Conservation (phyloP, 106 monocot species). For the Apostasia ramifera region DNA sequence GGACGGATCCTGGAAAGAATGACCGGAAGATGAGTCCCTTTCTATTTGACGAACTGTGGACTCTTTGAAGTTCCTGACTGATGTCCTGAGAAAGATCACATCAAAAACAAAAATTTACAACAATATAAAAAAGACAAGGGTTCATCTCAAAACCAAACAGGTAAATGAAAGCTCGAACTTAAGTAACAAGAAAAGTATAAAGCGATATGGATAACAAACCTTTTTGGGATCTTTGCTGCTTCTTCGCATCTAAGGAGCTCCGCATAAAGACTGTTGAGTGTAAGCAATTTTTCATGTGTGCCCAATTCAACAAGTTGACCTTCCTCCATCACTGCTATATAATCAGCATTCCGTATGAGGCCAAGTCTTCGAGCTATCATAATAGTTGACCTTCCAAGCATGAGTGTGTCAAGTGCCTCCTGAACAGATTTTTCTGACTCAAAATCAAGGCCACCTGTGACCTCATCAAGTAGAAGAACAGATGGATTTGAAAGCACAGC, state of each 20-base stretch:
- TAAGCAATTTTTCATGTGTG: slow-evolving; percentile 89
- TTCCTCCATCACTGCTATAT: slow-evolving; percentile 99
- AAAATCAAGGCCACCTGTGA: slow-evolving; percentile 97
- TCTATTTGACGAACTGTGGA: slow-evolving; percentile 52
- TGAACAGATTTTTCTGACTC: slow-evolving; percentile 96
- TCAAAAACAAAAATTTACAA: not conserved
- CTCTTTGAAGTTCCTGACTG: slow-evolving; percentile 63
- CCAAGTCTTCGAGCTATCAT: slow-evolving; percentile 91
- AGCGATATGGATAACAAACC: slow-evolving; percentile 20
- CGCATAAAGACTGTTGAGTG: slow-evolving; percentile 87
- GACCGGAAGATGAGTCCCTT: slow-evolving; percentile 56
- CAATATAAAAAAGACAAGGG: not conserved
- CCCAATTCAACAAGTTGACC: slow-evolving; percentile 99
- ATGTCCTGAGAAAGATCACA: slow-evolving; percentile 55
- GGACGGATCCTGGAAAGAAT: slow-evolving; percentile 59
- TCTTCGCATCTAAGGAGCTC: slow-evolving; percentile 97
- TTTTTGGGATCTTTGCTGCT: slow-evolving; percentile 90
- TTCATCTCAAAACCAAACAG: not conserved
- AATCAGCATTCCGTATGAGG: slow-evolving; percentile 97
- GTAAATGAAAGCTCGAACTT: not conserved
- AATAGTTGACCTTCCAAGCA: slow-evolving; percentile 97
- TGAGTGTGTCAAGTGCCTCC: slow-evolving; percentile 85
- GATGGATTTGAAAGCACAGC: slow-evolving; percentile 97
- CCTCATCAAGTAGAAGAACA: slow-evolving; percentile 96
- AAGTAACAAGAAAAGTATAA: not conserved